Conservation (phyloP, 2,329 filamentous ascomycete genomes). For the Microdochium bolleyi region DNA sequence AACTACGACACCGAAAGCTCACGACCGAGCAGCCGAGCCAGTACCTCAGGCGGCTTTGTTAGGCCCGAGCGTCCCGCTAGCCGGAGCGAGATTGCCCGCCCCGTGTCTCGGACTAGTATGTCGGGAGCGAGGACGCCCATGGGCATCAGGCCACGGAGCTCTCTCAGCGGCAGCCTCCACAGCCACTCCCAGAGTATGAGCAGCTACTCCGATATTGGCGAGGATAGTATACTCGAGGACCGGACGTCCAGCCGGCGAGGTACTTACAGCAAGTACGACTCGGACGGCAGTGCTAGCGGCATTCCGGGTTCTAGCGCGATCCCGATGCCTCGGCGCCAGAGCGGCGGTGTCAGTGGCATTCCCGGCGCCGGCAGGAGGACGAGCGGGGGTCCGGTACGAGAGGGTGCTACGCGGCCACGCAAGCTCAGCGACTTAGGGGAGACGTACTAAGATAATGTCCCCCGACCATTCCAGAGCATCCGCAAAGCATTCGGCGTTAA, state of each 20-base stretch:
- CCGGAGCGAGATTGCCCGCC: slow-evolving; percentile 49
- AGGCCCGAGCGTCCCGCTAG: slow-evolving; percentile 43
- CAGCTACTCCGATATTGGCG: slow-evolving; percentile 36
- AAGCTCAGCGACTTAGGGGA: slow-evolving; percentile 44
- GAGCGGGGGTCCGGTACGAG: slow-evolving; percentile 21
- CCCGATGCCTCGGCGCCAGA: slow-evolving; percentile 40
- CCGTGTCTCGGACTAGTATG: slow-evolving; percentile 58
- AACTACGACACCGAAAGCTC: slow-evolving; percentile 34
- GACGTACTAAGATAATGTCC: slow-evolving; percentile 34
- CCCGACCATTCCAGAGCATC: background rate
- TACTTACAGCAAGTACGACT: slow-evolving; percentile 41
- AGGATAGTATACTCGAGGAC: slow-evolving; percentile 41
- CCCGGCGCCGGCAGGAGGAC: slow-evolving; percentile 27
- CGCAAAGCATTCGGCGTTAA: background rate
- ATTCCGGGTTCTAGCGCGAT: slow-evolving; percentile 38
- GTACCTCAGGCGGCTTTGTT: slow-evolving; percentile 31
- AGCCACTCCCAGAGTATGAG: slow-evolving; percentile 51
- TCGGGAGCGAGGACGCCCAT: slow-evolving; percentile 56
- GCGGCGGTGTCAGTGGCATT: slow-evolving; percentile 18
- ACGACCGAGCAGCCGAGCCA: slow-evolving; percentile 68
- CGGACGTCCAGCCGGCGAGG: slow-evolving; percentile 48
- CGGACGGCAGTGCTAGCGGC: slow-evolving; percentile 26
- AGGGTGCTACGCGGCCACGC: slow-evolving; percentile 19
- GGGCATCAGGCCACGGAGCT: slow-evolving; percentile 60
- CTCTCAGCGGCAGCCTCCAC: slow-evolving; percentile 56